Conservation (phyloP, 139 green algal genomes). For the Pseudopediastrum boryanum region DNA sequence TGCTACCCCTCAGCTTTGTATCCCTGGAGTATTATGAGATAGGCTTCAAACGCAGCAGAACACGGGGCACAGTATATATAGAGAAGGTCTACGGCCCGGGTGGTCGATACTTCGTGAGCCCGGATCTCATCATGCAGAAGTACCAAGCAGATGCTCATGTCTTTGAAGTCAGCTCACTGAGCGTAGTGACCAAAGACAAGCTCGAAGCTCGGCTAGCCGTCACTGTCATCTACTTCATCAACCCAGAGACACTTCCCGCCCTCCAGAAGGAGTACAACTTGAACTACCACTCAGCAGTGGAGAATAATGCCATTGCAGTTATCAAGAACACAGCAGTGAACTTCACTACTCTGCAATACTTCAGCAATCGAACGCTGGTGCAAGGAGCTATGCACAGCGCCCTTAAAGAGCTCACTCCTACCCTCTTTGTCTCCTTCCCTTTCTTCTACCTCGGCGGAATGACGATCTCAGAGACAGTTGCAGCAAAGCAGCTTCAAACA, state of each 20-base stretch:
- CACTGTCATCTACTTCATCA: constrained; percentile 8
- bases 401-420: background rate
- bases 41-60: background rate
- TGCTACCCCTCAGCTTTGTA: constrained; percentile 3
- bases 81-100: constrained; percentile 13
- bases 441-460: constrained; percentile 6
- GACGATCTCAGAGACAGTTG: background rate
- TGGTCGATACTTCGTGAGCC: background rate
- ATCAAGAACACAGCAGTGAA: constrained; percentile 13
- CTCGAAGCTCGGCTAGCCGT: background rate
- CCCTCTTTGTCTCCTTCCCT: background rate
- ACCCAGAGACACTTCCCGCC: background rate
- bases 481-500: constrained; percentile 13
- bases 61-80: background rate
- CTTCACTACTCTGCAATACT: constrained; percentile 3
- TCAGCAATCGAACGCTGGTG: background rate
- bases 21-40: constrained; percentile 7
- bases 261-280: constrained; percentile 19
- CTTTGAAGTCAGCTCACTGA: background rate
- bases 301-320: constrained; percentile 3
- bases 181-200: background rate
- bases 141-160: constrained; percentile 16
- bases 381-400: constrained; percentile 4
- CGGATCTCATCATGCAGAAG: background rate
- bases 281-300: constrained; percentile 14